A percentile compares a stretch with the other conserved stretches of the same genome.
Conservation (phyloP, 1,139 yeast genomes). For the Neolecta irregularis region DNA sequence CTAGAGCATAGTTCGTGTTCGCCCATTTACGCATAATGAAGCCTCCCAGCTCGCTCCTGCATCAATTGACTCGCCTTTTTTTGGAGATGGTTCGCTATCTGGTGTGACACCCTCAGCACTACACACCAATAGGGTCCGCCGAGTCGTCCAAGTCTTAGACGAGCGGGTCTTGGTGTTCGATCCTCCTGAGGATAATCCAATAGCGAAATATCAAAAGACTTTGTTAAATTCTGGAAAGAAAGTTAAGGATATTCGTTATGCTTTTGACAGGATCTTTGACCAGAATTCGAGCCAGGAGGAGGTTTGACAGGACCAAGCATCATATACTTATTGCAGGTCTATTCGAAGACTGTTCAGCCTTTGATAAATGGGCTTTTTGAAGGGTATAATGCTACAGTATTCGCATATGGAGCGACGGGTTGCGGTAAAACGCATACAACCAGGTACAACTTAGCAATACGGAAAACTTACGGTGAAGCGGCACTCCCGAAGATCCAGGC, state of each 20-base stretch:
- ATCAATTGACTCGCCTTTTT: conserved; percentile 27
- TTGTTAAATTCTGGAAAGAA: conserved; percentile 31
- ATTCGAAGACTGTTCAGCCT: conserved; percentile 42
- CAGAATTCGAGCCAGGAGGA: conserved; percentile 33
- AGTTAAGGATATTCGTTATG: conserved; percentile 15
- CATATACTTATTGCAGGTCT: conserved; percentile 29
- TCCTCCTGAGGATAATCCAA: conserved; percentile 65
- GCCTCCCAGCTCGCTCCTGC: conserved; percentile 27
- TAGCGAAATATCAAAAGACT: conserved; percentile 43
- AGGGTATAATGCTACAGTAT: conserved; percentile 80
- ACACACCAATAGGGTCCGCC: conserved; percentile 45
- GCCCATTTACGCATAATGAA: conserved; percentile 65
- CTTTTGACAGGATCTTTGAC: conserved; percentile 62
- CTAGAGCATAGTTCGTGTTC: conserved; percentile 49
- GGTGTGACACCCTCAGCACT: conserved; percentile 17
- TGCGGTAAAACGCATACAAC: conserved; percentile 95
- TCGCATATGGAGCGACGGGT: conserved; percentile 97
- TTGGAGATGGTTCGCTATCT: conserved; percentile 43
- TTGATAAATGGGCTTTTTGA: conserved; percentile 53
- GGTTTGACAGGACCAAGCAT: conserved; percentile 11
- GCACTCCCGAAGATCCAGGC: conserved; percentile 53
- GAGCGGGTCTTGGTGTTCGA: conserved; percentile 81
- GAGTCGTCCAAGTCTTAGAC: conserved; percentile 69
- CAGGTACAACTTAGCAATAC: conserved; percentile 96
- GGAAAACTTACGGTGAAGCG: conserved; percentile 72